Evolutionary conservation across 2,329 filamentous ascomycete genomes (phyloP), one percentile per base, ranked within the genome.

Genomic region (Gaeumannomyces sp.): DNA sequence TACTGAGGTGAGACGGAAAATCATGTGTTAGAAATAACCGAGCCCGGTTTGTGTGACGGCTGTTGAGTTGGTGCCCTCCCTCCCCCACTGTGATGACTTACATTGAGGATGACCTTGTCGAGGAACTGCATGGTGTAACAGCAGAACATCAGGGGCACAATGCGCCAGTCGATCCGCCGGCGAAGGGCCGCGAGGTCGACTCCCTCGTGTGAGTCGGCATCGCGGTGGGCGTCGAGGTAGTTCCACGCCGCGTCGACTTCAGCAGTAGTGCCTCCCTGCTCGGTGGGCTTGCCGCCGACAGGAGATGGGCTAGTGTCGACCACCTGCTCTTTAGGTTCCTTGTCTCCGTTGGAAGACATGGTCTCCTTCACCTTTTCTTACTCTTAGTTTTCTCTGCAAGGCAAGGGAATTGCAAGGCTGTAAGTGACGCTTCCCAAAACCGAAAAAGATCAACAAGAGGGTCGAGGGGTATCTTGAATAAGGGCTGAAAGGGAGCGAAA

Each of bases 61-160:
- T 35, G 35, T 13, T 16, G n/a, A n/a, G 45, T 22, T 53, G 45
- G 45, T 25, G 45, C 22, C 45, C 45, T 63, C 25, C 35, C 19
- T 53, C 45, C 45, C 16, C 22, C 45, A 25, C 7, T 53, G 45
- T 38, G 10, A 50, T 45, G 22, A 75, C 81, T 71, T 63, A 86
- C 84, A 69, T 88, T 88, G 59, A 88, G 79, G 33, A 85, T 80
- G 66, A 87, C 83, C 74, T 89, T 89, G 76, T 68, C 67, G 38
- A 67, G 60, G 61, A 67, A 68, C 66, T 67, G 67, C 31, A 68
- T 53, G 58, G 65, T 63, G 63, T 68, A 68, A 59, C 66, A 66
- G 59, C 67, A 57, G 45, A 66, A 67, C 61, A 68, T 65, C 31
- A 68, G 57, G 6, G 66, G 66, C 64, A 67, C 64, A 14, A 67